Evolutionary conservation across 108 stramenopile genomes (phyloP), one percentile per base, ranked within the genome.

Genomic region (Tribonema minus): DNA sequence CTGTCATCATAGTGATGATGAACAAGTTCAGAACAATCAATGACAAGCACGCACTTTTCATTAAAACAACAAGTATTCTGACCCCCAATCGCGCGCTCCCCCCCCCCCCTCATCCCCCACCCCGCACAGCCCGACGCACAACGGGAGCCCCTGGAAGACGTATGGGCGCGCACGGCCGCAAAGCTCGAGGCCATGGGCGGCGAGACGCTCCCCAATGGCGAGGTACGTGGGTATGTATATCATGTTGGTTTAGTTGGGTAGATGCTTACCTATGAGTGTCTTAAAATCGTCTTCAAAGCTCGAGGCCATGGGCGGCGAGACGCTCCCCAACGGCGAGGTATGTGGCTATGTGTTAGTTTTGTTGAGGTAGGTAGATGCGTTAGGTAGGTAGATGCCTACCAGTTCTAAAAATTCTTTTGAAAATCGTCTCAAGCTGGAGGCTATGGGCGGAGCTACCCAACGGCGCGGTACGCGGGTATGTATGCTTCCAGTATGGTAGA

Each of bases 61-160:
- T n/a, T n/a, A n/a, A n/a, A n/a, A n/a, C n/a, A n/a, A n/a, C n/a
- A n/a, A n/a, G n/a, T n/a, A n/a, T n/a, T n/a, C n/a, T n/a, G n/a
- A n/a, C n/a, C n/a, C n/a, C n/a, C n/a, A n/a, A n/a, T n/a, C n/a
- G n/a, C n/a, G n/a, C n/a, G n/a, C n/a, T n/a, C n/a, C n/a, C n/a
- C n/a, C n/a, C n/a, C n/a, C n/a, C n/a, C n/a, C n/a, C n/a, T n/a
- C n/a, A n/a, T n/a, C n/a, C n/a, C n/a, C n/a, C n/a, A n/a, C n/a
- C n/a, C n/a, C n/a, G n/a, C n/a, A n/a, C n/a, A n/a, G n/a, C n/a
- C n/a, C 37, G 76, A 33, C 58, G 41, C 20, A 9, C 27, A 28
- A 23, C 30, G 70, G 20, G 75, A 69, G 40, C 63, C 70, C 76
- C 70, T 71, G 61, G 73, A 79, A 60, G 70, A 64, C 37, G 81